phyloP scores from a whole-genome alignment of 495 filamentous ascomycete genomes.

The Lentithecium fluviatile region DNA sequence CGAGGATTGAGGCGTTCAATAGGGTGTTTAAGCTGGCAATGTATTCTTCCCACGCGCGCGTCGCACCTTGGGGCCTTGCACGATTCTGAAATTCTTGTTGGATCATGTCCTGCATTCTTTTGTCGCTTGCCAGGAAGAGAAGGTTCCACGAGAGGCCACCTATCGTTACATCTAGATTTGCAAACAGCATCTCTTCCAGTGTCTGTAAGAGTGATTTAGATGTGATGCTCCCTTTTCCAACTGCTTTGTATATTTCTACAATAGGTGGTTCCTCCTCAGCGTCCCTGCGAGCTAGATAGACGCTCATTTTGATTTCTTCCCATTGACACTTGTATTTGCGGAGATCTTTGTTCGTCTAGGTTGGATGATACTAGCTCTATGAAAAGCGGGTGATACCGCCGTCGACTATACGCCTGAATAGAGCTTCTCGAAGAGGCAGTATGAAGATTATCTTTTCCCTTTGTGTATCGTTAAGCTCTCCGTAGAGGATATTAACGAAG shows the following conservation, averaged over 20 bases:
- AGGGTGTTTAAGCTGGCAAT: slow-evolving; percentile 11
- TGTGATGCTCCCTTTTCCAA: slow-evolving; percentile 23
- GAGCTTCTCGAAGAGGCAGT: slow-evolving; percentile 33
- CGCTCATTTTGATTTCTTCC: too few species aligned
- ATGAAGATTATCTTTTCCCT: slow-evolving; percentile 28
- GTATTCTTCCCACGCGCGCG: neutral
- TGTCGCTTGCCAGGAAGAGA: slow-evolving; percentile 41
- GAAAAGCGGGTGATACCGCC: slow-evolving; percentile 40
- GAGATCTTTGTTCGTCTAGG: too few species aligned
- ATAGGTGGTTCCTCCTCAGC: neutral
- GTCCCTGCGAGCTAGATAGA: too few species aligned
- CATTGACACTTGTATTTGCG: too few species aligned
- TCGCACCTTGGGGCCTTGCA: too few species aligned
- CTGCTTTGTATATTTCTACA: slow-evolving; percentile 30
- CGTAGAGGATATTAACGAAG: slow-evolving; percentile 43
- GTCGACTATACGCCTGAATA: slow-evolving; percentile 36
- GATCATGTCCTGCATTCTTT: neutral
- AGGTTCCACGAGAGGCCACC: slow-evolving; percentile 45
- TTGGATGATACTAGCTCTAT: slow-evolving; percentile 3
- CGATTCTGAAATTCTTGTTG: slow-evolving; percentile 29
- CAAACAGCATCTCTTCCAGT: slow-evolving; percentile 49
- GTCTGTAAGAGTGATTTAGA: slow-evolving; percentile 43
- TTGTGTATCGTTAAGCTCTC: slow-evolving; percentile 26
- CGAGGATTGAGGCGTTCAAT: slow-evolving; percentile 40
- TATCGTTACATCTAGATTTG: slow-evolving; percentile 50